Evolutionary conservation across 176 grass and related monocot species (phyloP), one percentile per base, ranked within the genome.

Genomic region (Triticum aestivum): DNA sequence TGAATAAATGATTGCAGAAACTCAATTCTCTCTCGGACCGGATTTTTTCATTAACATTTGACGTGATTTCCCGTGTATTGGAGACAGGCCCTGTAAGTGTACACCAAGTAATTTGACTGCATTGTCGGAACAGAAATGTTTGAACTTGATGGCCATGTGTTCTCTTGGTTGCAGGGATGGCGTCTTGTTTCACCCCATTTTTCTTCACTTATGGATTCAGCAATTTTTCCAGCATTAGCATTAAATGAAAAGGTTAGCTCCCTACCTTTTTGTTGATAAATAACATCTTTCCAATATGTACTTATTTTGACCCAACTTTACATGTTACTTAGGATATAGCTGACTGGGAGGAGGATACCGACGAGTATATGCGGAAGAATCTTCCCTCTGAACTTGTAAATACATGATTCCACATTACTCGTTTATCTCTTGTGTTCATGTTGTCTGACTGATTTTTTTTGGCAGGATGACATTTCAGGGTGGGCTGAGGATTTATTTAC

Each of bases 401-500:
- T 73, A 58, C 44, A 75, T 12, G 30, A 62, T 86, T 89, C 26
- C 18, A 39, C 1, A 30, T 3, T 77, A 42, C 64, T 83, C 51
- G 14, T 84, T 84, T 66, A 15, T 87, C 20, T 39, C 35, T 69
- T 44, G 38, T 75, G 54, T 84, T 82, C 32, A 7, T 69, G 67
- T 78, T 74, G 9, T 80, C 58, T 42, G 2, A 30, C 69, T 83
- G 61, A 89, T 75, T n/a, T 61, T 47, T 89, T 13, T 69, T 75
- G 67, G 64, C 89, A 98, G 95, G 95, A 98, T 75, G 95, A 93
- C 77, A 88, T 94, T 91, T 91, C 93, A 80, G 95, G 95, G 83
- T 98, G 91, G 95, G 81, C 87, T 77, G 95, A 93, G 83, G 93
- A 95, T 91, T 88, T 98, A 81, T 98, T 98, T 87, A 95, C 93